Conservation (phyloP, 768 basidiomycete genomes). For the Suillus subalutaceus region DNA sequence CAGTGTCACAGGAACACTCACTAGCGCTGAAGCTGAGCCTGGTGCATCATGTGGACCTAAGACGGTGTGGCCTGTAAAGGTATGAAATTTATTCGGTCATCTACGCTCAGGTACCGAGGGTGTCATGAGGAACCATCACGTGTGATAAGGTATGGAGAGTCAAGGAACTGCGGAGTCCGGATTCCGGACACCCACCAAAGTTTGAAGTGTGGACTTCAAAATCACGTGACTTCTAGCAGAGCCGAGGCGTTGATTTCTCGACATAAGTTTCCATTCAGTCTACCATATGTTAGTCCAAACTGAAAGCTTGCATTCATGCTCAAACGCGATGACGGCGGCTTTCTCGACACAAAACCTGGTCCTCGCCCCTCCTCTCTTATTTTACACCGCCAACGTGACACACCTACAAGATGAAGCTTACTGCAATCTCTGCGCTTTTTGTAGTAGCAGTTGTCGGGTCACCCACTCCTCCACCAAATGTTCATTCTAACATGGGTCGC, state of each 20-base stretch:
- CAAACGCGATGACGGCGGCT: background rate
- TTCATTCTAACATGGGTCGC: background rate
- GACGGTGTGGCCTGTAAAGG: no score
- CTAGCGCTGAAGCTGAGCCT: background rate
- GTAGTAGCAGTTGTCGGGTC: background rate
- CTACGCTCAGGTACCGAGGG: no score
- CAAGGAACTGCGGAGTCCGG: no score
- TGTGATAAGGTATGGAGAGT: no score
- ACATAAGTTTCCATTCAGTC: background rate
- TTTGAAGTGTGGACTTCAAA: no score
- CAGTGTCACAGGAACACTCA: background rate
- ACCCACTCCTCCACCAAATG: background rate
- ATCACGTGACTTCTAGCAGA: no score
- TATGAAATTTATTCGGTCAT: no score
- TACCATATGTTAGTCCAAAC: background rate
- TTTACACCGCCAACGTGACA: background rate
- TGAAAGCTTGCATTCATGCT: constrained; percentile 1
- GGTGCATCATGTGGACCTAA: no score
- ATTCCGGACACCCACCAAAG: no score
- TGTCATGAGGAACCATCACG: no score
- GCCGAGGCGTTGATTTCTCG: no score
- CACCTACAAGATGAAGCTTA: background rate
- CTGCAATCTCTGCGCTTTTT: background rate
- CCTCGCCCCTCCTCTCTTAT: background rate
- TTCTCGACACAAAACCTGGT: background rate